A percentile compares a stretch with the other conserved stretches of the same genome.
These are phyloP conservation scores for Phaffia tasmanica DNA, from an alignment of 768 basidiomycete genomes.

Conservation along the genomic window DNA sequence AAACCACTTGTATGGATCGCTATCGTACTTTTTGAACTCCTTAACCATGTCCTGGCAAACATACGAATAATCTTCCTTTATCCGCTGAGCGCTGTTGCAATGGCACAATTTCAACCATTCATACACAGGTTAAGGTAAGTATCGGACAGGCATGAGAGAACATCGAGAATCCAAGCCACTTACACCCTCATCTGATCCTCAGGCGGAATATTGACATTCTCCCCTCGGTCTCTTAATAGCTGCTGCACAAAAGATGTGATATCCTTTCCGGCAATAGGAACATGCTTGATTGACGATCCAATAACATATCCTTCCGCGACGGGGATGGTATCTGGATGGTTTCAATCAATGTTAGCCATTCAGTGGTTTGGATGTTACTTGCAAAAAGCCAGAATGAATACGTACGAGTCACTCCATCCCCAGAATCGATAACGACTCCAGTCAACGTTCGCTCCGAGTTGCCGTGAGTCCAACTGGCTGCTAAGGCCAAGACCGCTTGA, in stretches of 20 bases:
- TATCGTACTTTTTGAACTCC: slow-evolving; percentile 96
- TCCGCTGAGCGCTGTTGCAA: slow-evolving; percentile 54
- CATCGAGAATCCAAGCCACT: slow-evolving; percentile 13
- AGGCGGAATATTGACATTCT: slow-evolving; percentile 77
- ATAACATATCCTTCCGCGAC: slow-evolving; percentile 92
- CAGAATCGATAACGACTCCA: slow-evolving; percentile 96
- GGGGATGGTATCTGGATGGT: slow-evolving; percentile 57
- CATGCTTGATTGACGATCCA: slow-evolving; percentile 96
- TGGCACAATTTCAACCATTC: background rate
- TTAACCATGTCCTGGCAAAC: slow-evolving; percentile 98
- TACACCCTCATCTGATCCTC: slow-evolving; percentile 80
- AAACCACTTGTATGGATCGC: slow-evolving; percentile 89
- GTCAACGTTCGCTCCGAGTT: slow-evolving; percentile 81
- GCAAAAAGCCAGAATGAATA: background rate
- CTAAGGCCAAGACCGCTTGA: slow-evolving; percentile 94
- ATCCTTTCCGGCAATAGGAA: slow-evolving; percentile 95
- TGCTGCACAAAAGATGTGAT: slow-evolving; percentile 95
- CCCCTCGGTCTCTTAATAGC: slow-evolving; percentile 86
- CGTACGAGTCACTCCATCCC: slow-evolving; percentile 86
- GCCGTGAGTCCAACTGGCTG: slow-evolving; percentile 91
- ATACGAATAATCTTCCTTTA: slow-evolving; percentile 97
- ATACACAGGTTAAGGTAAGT: background rate
- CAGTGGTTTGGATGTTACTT: background rate
- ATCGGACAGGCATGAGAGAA: background rate
- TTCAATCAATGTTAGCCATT: background rate